Evolutionary conservation across 2,329 filamentous ascomycete genomes (phyloP).

Genomic region (Venturia effusa): DNA sequence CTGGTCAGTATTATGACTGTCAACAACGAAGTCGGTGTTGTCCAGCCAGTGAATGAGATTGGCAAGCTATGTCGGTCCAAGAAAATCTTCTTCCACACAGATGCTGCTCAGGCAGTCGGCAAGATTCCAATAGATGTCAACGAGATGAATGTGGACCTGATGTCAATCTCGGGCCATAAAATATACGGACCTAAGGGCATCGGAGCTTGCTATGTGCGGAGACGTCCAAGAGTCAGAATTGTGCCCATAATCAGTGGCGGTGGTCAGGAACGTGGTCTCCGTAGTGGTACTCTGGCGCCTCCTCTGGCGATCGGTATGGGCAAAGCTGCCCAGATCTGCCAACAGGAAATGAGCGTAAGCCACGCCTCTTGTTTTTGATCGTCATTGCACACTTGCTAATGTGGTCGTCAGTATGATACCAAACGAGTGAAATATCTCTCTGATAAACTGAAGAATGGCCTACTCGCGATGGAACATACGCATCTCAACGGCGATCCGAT

Average conservation of each 20-base stretch:
- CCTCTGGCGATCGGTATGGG: slow-evolving; percentile 86
- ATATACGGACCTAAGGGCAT: slow-evolving; percentile 98
- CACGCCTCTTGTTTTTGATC: slow-evolving; percentile 12
- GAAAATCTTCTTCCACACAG: slow-evolving; percentile 97
- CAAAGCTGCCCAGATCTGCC: slow-evolving; percentile 86
- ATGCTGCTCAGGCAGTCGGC: slow-evolving; percentile 93
- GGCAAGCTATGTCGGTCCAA: slow-evolving; percentile 81
- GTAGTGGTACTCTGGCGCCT: slow-evolving; percentile 88
- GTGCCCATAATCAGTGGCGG: slow-evolving; percentile 95
- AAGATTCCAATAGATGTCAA: slow-evolving; percentile 97
- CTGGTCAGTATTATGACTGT: slow-evolving; percentile 97
- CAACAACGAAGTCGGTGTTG: slow-evolving; percentile 99
- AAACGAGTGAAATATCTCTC: slow-evolving; percentile 76
- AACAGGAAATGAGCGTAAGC: slow-evolving; percentile 82
- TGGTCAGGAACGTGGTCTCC: slow-evolving; percentile 87
- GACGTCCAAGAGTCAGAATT: slow-evolving; percentile 83
- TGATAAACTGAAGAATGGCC: slow-evolving; percentile 68
- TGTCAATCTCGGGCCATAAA: slow-evolving; percentile 98
- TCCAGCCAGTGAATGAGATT: slow-evolving; percentile 89
- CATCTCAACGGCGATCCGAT: slow-evolving; percentile 75
- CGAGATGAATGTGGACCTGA: slow-evolving; percentile 93
- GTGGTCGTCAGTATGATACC: slow-evolving; percentile 63
- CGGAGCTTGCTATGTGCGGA: slow-evolving; percentile 88
- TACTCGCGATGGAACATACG: slow-evolving; percentile 86
- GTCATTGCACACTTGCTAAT: slow-evolving; percentile 13